These are phyloP conservation scores for Sicyos edulis DNA, from an alignment of 306 rosid species.

Conservation along the genomic window DNA sequence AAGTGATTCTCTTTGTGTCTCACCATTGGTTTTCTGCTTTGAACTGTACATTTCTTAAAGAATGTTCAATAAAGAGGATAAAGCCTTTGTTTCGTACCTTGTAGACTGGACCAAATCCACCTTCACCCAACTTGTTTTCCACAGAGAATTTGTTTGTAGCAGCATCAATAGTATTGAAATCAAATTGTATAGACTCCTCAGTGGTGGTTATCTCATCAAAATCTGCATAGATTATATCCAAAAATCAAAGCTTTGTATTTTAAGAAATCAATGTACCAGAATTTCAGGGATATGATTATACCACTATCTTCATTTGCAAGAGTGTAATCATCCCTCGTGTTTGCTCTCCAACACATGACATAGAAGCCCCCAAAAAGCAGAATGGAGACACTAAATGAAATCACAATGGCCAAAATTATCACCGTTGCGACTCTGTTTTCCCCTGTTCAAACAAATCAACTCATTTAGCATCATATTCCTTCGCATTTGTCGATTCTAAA, in stretches of 20 bases:
- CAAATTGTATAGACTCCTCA: slow-evolving; percentile 36
- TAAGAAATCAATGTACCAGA: background rate
- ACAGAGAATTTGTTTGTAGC: slow-evolving; percentile 43
- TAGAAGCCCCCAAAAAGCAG: background rate
- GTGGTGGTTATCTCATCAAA: slow-evolving; percentile 7
- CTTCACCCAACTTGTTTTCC: slow-evolving; percentile 40
- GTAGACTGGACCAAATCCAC: slow-evolving; percentile 57
- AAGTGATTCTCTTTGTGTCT: background rate
- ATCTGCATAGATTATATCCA: background rate
- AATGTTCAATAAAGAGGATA: too few species aligned
- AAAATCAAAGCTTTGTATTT: background rate
- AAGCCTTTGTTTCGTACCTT: slow-evolving; percentile 26
- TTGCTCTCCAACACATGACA: slow-evolving; percentile 15
- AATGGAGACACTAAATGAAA: slow-evolving; percentile 10
- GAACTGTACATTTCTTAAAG: too few species aligned
- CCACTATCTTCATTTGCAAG: background rate
- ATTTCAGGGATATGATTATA: background rate
- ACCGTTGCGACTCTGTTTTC: background rate
- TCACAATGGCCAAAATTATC: slow-evolving; percentile 11
- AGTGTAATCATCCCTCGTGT: slow-evolving; percentile 5
- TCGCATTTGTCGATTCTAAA: too few species aligned
- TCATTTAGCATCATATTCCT: too few species aligned
- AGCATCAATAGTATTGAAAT: slow-evolving; percentile 33
- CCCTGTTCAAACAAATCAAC: background rate
- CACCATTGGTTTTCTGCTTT: background rate